Base-by-base conservation (phyloP, 331 rosid species). In the Prunus yedoensis region DNA sequence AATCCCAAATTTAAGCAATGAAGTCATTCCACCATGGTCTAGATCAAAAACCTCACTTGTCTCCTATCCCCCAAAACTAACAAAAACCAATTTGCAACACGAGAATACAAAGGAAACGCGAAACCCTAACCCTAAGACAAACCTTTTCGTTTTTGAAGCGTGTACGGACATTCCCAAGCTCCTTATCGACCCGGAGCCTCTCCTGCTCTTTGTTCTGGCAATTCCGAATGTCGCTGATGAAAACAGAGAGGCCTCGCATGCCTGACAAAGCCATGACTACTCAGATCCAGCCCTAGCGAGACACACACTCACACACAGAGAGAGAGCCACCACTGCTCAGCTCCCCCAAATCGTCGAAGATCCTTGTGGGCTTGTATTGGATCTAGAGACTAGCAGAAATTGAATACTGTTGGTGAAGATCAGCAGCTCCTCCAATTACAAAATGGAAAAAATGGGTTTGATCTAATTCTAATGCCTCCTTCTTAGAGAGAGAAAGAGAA, bases 81-180 rank as follows among this genome's bases (percentile, higher is more conserved):
- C 68, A 59, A 74, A 14, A 50, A 74, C 14, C 21, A 17, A 21
- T 32, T 63, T 17, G 47, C 68, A 63, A 17, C 47, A 41, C 47
- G 32, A 30, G 13, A 63, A 17, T 2, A 63, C 46, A 30, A 7
- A 30, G 10, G 52, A 65, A 65, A 43, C n/a, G 52, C 10, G 49
- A 45, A 70, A 30, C 23, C 59, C 45, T 65, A 43, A 60, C 16
- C 2, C 13, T 25, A 5, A 13, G 73, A 86, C 89, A 67, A 78
- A 89, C 99, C 99, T 86, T 95, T 62, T 95, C 99, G 79, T 95
- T 95, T 82, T 95, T 95, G 91, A 95, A 95, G 87, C 98, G 97
- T 3, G 97, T 91, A 47, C 99, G 97, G 49, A 95, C 79, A 81
- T 95, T 95, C 27, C 99, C 99, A 28, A 95, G 97, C 87, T 95